phyloP scores from a whole-genome alignment of 192 early-diverging fungal species.

The Coemansia sp. region DNA sequence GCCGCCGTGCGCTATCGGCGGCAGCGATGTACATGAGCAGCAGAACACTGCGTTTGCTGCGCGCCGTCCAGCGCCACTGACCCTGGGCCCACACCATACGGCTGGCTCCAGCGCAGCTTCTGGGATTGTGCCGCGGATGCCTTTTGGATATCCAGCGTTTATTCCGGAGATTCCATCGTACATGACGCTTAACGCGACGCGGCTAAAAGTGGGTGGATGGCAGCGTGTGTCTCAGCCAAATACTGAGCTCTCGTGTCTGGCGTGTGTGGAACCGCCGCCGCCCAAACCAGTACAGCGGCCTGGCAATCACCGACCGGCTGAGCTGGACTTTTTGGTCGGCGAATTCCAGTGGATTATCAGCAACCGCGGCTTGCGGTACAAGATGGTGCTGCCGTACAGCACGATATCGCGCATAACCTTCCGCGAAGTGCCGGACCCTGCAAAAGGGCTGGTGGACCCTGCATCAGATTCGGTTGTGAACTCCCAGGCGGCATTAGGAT shows the following conservation, averaged over 20 bases:
- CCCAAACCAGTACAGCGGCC: slow-evolving; percentile 53
- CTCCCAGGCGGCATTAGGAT: slow-evolving; percentile 37
- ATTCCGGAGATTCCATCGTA: slow-evolving; percentile 49
- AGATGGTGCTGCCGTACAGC: slow-evolving; percentile 53
- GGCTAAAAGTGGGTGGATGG: slow-evolving; percentile 48
- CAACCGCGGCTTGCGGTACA: slow-evolving; percentile 47
- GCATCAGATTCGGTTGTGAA: slow-evolving; percentile 34
- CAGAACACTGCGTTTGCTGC: slow-evolving; percentile 1
- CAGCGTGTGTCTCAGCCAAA: slow-evolving; percentile 45
- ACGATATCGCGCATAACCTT: slow-evolving; percentile 47
- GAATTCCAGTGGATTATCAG: slow-evolving; percentile 56
- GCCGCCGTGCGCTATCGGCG: background rate
- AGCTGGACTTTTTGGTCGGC: slow-evolving; percentile 52
- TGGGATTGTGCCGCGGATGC: slow-evolving; percentile 8
- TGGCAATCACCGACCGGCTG: slow-evolving; percentile 50
- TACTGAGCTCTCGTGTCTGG: slow-evolving; percentile 48
- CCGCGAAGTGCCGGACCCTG: slow-evolving; percentile 43
- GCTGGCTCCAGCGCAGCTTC: background rate
- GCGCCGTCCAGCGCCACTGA: slow-evolving; percentile 40
- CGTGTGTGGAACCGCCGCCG: slow-evolving; percentile 48
- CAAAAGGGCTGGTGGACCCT: slow-evolving; percentile 29
- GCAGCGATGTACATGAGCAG: background rate
- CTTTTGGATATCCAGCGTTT: slow-evolving; percentile 23
- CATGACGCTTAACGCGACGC: slow-evolving; percentile 42
- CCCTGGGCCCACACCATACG: slow-evolving; percentile 20